Evolutionary conservation across 371 early-diverging fungal species (phyloP).

Genomic region (Choanephora cucurbitarum): DNA sequence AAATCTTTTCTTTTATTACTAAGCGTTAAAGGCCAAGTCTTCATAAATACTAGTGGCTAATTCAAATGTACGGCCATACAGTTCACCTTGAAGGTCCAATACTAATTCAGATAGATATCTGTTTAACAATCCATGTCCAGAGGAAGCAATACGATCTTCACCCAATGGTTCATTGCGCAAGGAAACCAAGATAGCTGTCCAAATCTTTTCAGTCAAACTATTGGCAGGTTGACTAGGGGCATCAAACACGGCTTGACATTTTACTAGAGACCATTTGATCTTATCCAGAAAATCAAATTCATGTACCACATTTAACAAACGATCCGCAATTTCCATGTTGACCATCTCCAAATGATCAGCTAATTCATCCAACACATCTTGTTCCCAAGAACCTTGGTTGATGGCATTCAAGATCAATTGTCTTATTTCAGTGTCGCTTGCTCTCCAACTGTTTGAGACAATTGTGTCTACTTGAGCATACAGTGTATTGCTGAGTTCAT

Average conservation of each 20-base stretch:
- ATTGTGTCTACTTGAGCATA: conserved; percentile 11
- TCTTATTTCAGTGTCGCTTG: conserved; percentile 11
- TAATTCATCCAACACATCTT: conserved; percentile 12
- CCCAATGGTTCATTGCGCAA: background rate
- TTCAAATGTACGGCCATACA: conserved; percentile 17
- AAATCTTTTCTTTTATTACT: no score
- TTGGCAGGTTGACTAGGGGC: background rate
- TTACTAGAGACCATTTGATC: conserved; percentile 1
- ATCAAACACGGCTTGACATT: conserved; percentile 17
- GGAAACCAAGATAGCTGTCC: conserved; percentile 11
- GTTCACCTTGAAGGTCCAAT: conserved; percentile 19
- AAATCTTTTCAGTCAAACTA: conserved; percentile 10
- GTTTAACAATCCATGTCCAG: conserved; percentile 13
- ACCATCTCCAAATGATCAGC: conserved; percentile 8
- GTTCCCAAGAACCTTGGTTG: conserved; percentile 10
- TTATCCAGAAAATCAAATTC: conserved; percentile 12
- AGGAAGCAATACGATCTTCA: background rate
- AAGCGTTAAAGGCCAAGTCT: conserved; percentile 17
- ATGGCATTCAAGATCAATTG: conserved; percentile 12
- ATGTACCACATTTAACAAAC: conserved; percentile 4
- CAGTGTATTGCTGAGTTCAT: conserved; percentile 21
- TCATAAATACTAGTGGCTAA: conserved; percentile 18
- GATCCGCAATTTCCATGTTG: conserved; percentile 25
- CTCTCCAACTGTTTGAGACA: conserved; percentile 10
- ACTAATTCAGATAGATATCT: conserved; percentile 14